Base-by-base conservation (phyloP, 345 rosid species). In the Leavenworthia alabamica region DNA sequence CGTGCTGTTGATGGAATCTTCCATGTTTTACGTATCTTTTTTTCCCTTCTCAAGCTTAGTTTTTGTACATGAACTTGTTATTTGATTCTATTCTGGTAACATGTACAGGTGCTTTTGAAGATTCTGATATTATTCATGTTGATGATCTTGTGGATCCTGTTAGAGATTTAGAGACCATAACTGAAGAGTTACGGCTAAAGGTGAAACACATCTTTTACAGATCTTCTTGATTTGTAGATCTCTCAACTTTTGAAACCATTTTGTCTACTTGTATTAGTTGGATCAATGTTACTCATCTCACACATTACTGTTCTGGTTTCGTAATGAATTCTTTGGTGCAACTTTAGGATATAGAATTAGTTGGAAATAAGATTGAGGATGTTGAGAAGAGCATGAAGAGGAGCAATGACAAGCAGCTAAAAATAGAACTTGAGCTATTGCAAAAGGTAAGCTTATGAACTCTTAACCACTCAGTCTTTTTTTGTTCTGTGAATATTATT, bases 1-100 rank as follows among this genome's bases (percentile, higher is more conserved):
- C 94, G 99, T 44, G 99, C 99, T 0, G 99, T 93, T 71, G 99
- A 93, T 81, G 99, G 97, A 72, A 89, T 93, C 63, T 93, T 89
- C 77, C 99, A 93, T 73, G 97, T 93, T 60, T 62, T 93, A 52
- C 96, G 97, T 92, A 82, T 78, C 33, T 16, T 43, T 43, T 17
- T 23, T 22, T 57, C 35, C 7, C 28, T 13, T 17, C 56, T 17
- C 15, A 31, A 28, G 32, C 32, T 50, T 35, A n/a, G 26, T 28
- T 26, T 28, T 26, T n/a, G 26, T 39, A 2, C 2, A 1, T 20
- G 22, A 20, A 20, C 1, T 20, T 20, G 19, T 28, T 28, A 3
- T 59, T 13, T 41, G 5, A 48, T 37, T 46, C 22, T 46, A 0
- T 57, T 28, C 12, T 41, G 15, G 55, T 60, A 46, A 8, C 16